Evolutionary conservation across 305 asterid species (phyloP).

Genomic region (Fraxinus xanthoxyloides): DNA sequence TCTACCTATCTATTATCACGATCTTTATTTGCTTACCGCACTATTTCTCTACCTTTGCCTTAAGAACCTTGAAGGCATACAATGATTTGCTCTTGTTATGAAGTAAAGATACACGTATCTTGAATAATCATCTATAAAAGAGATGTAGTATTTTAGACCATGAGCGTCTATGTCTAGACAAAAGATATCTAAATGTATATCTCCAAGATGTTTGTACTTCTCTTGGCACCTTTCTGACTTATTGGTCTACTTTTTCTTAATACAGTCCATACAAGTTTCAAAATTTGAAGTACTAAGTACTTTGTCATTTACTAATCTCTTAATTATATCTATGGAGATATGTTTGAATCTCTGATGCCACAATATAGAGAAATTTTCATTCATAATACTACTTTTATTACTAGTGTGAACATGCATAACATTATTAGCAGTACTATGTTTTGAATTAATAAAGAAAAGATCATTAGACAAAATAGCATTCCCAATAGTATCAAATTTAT

Average conservation of each 20-base stretch:
- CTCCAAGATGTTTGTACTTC: neutral
- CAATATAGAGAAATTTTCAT: neutral
- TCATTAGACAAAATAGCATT: too few relatives aligned
- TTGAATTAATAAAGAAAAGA: too few relatives aligned
- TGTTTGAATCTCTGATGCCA: neutral
- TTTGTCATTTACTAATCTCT: neutral
- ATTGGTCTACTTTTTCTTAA: constrained; percentile 4
- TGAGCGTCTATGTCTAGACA: neutral
- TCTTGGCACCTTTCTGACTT: constrained; percentile 5
- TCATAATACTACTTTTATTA: neutral
- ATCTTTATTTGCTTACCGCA: neutral
- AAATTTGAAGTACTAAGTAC: neutral
- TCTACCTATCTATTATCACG: neutral
- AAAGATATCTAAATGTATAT: neutral
- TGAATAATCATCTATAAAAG: neutral
- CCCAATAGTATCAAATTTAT: too few relatives aligned
- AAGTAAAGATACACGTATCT: neutral
- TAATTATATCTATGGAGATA: neutral
- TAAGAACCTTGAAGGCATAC: neutral
- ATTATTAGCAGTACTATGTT: neutral
- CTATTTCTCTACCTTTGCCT: neutral
- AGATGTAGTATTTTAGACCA: neutral
- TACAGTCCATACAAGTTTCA: neutral
- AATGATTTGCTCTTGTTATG: neutral
- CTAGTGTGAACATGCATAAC: neutral